phyloP scores from a whole-genome alignment of 495 filamentous ascomycete species.

The Amniculicola lignicola region DNA sequence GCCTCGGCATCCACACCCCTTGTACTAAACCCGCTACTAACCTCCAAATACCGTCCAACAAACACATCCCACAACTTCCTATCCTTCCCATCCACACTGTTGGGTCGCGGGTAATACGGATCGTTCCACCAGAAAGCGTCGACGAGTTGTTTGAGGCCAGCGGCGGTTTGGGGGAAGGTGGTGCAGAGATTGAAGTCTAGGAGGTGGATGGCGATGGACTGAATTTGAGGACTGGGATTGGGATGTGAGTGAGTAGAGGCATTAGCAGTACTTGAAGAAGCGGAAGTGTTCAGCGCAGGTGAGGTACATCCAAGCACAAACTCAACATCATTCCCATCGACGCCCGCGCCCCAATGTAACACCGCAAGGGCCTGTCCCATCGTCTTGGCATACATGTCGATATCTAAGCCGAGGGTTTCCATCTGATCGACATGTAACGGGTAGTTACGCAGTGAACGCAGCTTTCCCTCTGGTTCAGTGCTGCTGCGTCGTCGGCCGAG shows the following conservation, averaged over 20 bases:
- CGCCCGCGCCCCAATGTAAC: constrained; percentile 45
- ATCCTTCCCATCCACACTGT: too few species aligned
- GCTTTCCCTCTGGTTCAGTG: constrained; percentile 16
- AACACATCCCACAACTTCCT: neutral
- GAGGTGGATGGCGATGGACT: neutral
- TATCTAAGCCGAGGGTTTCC: constrained; percentile 41
- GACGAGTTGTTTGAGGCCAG: neutral
- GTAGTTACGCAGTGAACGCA: constrained; percentile 48
- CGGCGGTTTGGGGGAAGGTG: neutral
- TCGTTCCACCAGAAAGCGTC: neutral
- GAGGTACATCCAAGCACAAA: constrained; percentile 48
- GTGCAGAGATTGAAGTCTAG: neutral
- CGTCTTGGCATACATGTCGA: constrained; percentile 26
- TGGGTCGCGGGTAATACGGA: neutral
- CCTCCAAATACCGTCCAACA: neutral
- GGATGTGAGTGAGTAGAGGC: too few species aligned
- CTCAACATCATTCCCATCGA: constrained; percentile 53
- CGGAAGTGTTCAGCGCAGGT: too few species aligned
- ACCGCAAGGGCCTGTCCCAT: constrained; percentile 50
- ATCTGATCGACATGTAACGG: constrained; percentile 52
- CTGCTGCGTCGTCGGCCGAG: constrained; percentile 39
- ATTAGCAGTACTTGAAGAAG: too few species aligned
- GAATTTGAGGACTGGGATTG: too few species aligned
- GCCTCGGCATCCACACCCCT: neutral
- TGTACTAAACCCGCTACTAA: neutral